Evolutionary conservation across 2,329 filamentous ascomycete species (phyloP), one percentile per base, ranked within the genome.

Genomic region (Penicillium paneum): DNA sequence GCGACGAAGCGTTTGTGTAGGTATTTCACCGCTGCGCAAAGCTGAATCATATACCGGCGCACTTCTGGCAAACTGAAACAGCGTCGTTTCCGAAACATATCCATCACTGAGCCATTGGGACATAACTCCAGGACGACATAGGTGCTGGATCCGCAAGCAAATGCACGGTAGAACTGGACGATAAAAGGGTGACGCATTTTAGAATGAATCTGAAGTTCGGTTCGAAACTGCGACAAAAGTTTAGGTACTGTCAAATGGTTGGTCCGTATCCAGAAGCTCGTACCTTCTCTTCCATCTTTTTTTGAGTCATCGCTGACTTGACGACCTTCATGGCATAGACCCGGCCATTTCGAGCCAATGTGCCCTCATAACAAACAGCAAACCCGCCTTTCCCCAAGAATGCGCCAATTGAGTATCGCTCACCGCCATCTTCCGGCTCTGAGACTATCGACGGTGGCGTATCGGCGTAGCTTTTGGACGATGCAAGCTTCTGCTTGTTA

Each of bases 181-280:
- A 99, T 93, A 72, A 97, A 96, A 49, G 89, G 89, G 69, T 99
- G 94, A 54, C 87, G 86, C 85, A 99, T 93, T 72, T 97, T 99
- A 40, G 94, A 97, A 76, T 99, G 94, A 57, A 99, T 97, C 74
- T 97, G 93, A 7, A 99, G 83, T 74, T 99, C 94, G 2, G 85
- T 87, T 52, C 86, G 83, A 71, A 88, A 88, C 84, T 87, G 60
- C 28, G 6, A 49, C 10, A 45, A 29, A 19, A 32, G 44, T 46
- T 55, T 38, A 65, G 56, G 17, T 21, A 15, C 38, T 24, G 28
- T 31, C 21, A 39, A 17, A 49, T 7, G n/a, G 13, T 36, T 31
- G n/a, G 15, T 26, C 28, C n/a, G 19, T n/a, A 24, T 17, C 7
- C 8, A 19, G 5, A 10, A 5, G 5, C 10, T 38, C 19, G 50